Evolutionary conservation across 805 yeast species (phyloP).

Genomic region (Trichomonascus vanleenenianus): DNA sequence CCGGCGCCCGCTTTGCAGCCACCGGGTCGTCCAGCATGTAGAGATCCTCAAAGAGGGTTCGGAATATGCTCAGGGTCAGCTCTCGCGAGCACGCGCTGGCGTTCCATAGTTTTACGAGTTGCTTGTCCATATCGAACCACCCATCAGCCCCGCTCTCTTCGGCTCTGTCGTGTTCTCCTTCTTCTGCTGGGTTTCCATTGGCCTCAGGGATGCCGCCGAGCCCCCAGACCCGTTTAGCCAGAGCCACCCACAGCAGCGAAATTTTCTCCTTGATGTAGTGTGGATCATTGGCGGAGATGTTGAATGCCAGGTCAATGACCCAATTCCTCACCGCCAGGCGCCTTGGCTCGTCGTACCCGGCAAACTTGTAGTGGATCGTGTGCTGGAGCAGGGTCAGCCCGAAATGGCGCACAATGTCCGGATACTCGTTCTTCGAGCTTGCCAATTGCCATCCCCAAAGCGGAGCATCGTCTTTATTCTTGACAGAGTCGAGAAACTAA

Average conservation of each 20-base stretch:
- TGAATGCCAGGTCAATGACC: constrained; percentile 70
- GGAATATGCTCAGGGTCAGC: constrained; percentile 63
- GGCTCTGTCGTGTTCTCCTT: constrained; percentile 21
- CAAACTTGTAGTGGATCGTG: constrained; percentile 52
- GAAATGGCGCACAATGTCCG: constrained; percentile 76
- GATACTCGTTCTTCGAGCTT: constrained; percentile 47
- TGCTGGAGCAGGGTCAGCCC: constrained; percentile 76
- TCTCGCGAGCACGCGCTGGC: constrained; percentile 58
- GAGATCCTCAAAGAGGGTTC: constrained; percentile 89
- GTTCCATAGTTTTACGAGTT: constrained; percentile 69
- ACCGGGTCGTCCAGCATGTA: constrained; percentile 87
- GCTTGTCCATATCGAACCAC: constrained; percentile 84
- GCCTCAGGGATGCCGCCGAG: constrained; percentile 24
- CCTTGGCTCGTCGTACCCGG: constrained; percentile 49
- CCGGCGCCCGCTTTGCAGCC: constrained; percentile 70
- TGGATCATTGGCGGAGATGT: constrained; percentile 61
- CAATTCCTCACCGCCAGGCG: constrained; percentile 67
- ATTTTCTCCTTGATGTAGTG: constrained; percentile 84
- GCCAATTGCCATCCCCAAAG: constrained; percentile 88
- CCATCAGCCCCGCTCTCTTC: constrained; percentile 33
- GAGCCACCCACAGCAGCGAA: constrained; percentile 83
- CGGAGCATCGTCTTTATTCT: constrained; percentile 76
- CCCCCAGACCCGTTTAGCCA: constrained; percentile 93
- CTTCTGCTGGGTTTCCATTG: background rate
- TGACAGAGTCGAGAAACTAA: constrained; percentile 65